phyloP scores from a whole-genome alignment of 331 rosid species.

The Quercus lobata region DNA sequence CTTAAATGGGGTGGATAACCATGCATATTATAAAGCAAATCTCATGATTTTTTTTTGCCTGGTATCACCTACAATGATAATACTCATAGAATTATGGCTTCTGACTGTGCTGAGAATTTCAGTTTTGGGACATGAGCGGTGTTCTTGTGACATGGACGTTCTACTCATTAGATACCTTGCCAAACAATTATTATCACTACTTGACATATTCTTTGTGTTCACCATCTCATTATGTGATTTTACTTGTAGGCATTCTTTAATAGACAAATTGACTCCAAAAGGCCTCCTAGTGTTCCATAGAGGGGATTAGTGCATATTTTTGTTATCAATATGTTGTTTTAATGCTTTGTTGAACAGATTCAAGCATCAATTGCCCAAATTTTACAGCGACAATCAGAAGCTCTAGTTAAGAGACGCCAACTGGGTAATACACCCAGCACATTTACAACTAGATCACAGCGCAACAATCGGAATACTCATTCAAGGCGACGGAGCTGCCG shows the following conservation, averaged over 20 bases:
- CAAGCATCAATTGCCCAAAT: conserved; percentile 93
- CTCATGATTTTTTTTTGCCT: too few relatives aligned
- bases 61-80: not conserved
- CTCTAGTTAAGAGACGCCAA: conserved; percentile 67
- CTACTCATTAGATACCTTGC: not conserved
- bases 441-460: conserved; percentile 57
- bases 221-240: not conserved
- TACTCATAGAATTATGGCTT: not conserved
- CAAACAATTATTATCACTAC: not conserved
- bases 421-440: conserved; percentile 48
- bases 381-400: conserved; percentile 87
- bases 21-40: not conserved
- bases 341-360: conserved; percentile 50
- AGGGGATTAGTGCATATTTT: conserved; percentile 1
- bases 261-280: conserved; percentile 1
- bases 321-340: conserved; percentile 22
- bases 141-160: not conserved
- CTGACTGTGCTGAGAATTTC: not conserved
- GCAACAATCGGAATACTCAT: conserved; percentile 49
- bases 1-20: not conserved
- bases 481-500: conserved; percentile 60
- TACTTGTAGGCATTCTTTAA: not conserved
- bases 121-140: not conserved
- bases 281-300: not conserved
- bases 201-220: not conserved